Evolutionary conservation across 2,329 filamentous ascomycete species (phyloP), one percentile per base, ranked within the genome.

Genomic region (Aaosphaeria arxii): DNA sequence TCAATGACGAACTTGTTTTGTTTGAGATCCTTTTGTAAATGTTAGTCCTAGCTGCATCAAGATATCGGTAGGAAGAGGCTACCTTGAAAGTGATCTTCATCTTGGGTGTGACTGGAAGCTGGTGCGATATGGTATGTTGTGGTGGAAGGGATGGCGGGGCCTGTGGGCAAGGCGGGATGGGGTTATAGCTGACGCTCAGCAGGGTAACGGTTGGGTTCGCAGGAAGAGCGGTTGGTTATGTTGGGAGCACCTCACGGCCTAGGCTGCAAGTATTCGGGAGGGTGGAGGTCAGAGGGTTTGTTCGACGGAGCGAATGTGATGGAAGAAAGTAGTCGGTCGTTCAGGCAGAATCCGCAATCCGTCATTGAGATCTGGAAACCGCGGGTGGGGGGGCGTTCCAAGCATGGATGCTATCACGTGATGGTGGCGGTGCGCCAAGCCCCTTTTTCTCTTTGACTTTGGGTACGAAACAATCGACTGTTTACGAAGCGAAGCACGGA

Each of bases 1-100:
- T 97, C 92, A 78, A 99, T 88, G 67, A 86, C 85, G 77, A 99
- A 99, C 80, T 96, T 96, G 73, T 96, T 89, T 75, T 97, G 94
- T 81, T 96, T 97, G 67, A 99, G 82, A 78, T 99, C 94, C 91
- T 96, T 63, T 32, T 60, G 30, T 45, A 43, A 35, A 38, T 60
- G 53, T 69, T 13, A 67, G 62, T 51, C 51, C 33, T 11, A 30
- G 9, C 39, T 17, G 7, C 11, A 47, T 9, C n/a, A n/a, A 36
- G 7, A n/a, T 9, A 36, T n/a, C 7, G n/a, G 33, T n/a, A 9
- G 33, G n/a, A 9, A 9, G 9, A 9, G 47, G 28, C 24, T 61
- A 85, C 83, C 77, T 86, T 87, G 78, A 88, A 87, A 51, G 83
- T 85, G 74, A 86, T 81, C 80, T 85, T 84, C 83, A 86, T 86